phyloP scores from a whole-genome alignment of 352 stramenopile species.

The Phytophthora europaea region DNA sequence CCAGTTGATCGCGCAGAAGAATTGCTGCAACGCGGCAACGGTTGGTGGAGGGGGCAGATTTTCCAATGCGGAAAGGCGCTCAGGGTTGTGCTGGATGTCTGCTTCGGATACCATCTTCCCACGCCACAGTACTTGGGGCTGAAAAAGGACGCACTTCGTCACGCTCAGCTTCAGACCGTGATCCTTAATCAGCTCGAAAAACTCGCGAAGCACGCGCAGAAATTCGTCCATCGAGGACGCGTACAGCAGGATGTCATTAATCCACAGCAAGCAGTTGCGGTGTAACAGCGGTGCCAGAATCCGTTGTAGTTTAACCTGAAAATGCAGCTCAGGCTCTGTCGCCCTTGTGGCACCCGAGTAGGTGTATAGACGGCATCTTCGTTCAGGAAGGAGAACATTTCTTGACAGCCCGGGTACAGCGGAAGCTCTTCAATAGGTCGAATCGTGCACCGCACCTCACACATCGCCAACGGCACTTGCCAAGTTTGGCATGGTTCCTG shows the following conservation, averaged over 20 bases:
- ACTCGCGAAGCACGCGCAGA: neutral
- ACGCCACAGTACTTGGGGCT: conserved; percentile 28
- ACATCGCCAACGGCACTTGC: neutral
- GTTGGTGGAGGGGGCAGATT: conserved; percentile 3
- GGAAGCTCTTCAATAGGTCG: conserved; percentile 29
- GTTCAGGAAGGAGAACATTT: conserved; percentile 28
- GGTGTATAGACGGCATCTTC: conserved; percentile 23
- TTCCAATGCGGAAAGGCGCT: neutral
- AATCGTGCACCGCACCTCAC: neutral
- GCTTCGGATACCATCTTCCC: conserved; percentile 21
- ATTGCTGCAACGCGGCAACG: conserved; percentile 19
- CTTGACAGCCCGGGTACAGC: conserved; percentile 16
- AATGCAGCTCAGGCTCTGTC: conserved; percentile 7
- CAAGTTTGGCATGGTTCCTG: conserved; percentile 19
- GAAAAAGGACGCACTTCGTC: conserved; percentile 22
- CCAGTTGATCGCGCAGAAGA: conserved; percentile 26
- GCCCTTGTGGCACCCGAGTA: neutral
- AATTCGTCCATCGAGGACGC: conserved; percentile 9
- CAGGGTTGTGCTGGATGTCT: neutral
- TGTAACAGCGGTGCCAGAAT: conserved; percentile 2
- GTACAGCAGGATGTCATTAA: conserved; percentile 7
- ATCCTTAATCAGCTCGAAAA: conserved; percentile 1
- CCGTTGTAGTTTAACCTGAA: conserved; percentile 7
- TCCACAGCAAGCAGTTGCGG: conserved; percentile 1
- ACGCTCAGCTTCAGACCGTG: conserved; percentile 27